phyloP scores from a whole-genome alignment of 768 basidiomycete species.

The Hygrocybe punicea region DNA sequence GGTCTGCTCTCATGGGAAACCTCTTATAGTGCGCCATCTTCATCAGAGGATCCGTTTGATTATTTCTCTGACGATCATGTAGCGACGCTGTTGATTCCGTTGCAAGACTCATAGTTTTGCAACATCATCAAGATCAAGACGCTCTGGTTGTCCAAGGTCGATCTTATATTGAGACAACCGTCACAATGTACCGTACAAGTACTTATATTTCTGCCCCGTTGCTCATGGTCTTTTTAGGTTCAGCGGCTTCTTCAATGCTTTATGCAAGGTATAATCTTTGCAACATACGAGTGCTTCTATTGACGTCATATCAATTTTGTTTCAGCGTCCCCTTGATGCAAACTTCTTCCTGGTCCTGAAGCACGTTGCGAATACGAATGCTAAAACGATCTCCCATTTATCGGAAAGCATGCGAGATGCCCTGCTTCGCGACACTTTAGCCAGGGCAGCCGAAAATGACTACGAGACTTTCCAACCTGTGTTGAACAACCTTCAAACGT shows the following conservation, averaged over 20 bases:
- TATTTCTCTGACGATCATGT: not conserved
- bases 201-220: not conserved
- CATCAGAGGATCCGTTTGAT: not conserved
- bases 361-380: slow-evolving; percentile 41
- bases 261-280: slow-evolving; percentile 64
- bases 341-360: slow-evolving; percentile 55
- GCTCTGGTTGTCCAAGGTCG: slow-evolving; percentile 55
- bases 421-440: slow-evolving; percentile 56
- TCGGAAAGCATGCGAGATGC: slow-evolving; percentile 42
- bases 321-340: slow-evolving; percentile 44
- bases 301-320: not conserved
- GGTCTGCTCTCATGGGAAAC: slow-evolving; percentile 50
- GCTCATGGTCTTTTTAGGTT: slow-evolving; percentile 31
- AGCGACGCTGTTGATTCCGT: slow-evolving; percentile 56
- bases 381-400: slow-evolving; percentile 26
- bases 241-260: slow-evolving; percentile 53
- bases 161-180: slow-evolving; percentile 50
- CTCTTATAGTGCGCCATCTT: slow-evolving; percentile 49
- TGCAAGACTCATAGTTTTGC: slow-evolving; percentile 45
- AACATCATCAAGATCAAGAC: slow-evolving; percentile 53
- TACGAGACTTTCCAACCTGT: slow-evolving; percentile 48
- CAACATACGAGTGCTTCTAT: not conserved
- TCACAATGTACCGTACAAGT: slow-evolving; percentile 42
- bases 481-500: slow-evolving; percentile 54
- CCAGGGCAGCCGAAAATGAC: slow-evolving; percentile 50